Base-by-base conservation (phyloP, 805 yeast species). In the Nakazawaea ishiwadae region DNA sequence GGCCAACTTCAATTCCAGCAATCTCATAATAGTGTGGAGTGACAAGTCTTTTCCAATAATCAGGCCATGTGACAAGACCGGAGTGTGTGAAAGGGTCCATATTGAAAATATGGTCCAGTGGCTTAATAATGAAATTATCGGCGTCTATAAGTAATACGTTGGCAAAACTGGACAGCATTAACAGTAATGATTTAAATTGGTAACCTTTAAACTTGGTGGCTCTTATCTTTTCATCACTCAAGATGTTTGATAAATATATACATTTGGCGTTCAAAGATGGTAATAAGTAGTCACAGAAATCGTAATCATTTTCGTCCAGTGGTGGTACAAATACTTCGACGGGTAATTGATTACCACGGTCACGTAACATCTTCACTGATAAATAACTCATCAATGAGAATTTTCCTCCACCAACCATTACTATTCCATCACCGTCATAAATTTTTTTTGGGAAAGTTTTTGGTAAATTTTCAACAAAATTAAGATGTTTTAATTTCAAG, bases 401-500 rank as follows among this genome's bases (percentile, higher is more conserved):
- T 44, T 68, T 69, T 2, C 86, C 86, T 36, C 91, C 91, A 14
- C 87, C 91, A 34, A 83, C 80, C 43, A 77, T 75, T 0, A 83
- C 81, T 20, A 81, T 77, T 7, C 90, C 91, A 43, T 71, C 64
- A 1, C 81, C 79, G 6, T 44, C 19, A 52, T 73, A 74, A 9
- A 70, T 47, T 12, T 54, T 52, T 31, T 62, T 68, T 0, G 77
- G 77, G 34, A 51, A 52, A n/a, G 24, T 5, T 3, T 24, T 18
- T 5, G 64, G 64, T 56, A 82, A 53, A 23, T 59, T 62, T 2
- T 56, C 54, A 17, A 75, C 68, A 12, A 77, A 73, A 33, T 52
- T 50, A 8, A 49, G 44, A 55, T 82, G 89, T 3, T 79, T 68
- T 14, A 49, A 47, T 20, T 56, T 63, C 66, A 82, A 60, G 12